phyloP scores from a whole-genome alignment of 2,329 filamentous ascomycete species.

The Cordyceps fumosorosea region DNA sequence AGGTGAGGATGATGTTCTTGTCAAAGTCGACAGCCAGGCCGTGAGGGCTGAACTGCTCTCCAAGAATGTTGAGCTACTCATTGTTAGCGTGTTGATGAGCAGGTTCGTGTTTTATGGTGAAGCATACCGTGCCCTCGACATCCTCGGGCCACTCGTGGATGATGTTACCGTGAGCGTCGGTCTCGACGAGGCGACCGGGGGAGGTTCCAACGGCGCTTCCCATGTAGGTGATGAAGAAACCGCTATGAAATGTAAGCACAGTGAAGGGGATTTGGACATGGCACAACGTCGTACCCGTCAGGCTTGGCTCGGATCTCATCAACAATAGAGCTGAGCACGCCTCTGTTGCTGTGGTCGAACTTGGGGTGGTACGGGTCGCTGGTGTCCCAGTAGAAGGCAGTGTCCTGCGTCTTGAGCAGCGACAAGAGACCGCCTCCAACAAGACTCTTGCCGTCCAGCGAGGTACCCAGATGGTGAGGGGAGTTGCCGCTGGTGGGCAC shows the following conservation, averaged over 20 bases:
- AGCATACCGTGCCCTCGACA: slow-evolving; percentile 33
- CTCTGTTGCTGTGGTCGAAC: slow-evolving; percentile 55
- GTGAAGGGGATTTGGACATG: background rate
- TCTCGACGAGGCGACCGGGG: slow-evolving; percentile 55
- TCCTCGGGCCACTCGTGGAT: slow-evolving; percentile 58
- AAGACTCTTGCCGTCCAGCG: slow-evolving; percentile 50
- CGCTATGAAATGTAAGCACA: slow-evolving; percentile 22
- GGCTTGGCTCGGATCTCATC: slow-evolving; percentile 60
- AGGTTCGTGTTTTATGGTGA: background rate
- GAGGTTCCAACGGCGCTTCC: slow-evolving; percentile 51
- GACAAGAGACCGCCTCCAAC: slow-evolving; percentile 52
- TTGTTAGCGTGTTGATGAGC: background rate
- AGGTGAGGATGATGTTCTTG: slow-evolving; percentile 51
- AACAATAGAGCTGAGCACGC: slow-evolving; percentile 50
- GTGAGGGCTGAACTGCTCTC: slow-evolving; percentile 55
- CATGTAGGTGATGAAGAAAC: slow-evolving; percentile 58
- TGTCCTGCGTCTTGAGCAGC: slow-evolving; percentile 54
- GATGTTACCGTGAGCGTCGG: slow-evolving; percentile 51
- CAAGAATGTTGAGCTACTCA: slow-evolving; percentile 44
- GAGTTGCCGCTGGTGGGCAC: slow-evolving; percentile 53
- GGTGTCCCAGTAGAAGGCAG: slow-evolving; percentile 56
- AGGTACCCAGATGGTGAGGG: slow-evolving; percentile 51
- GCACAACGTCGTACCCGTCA: slow-evolving; percentile 34
- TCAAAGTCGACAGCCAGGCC: slow-evolving; percentile 52
- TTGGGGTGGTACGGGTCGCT: slow-evolving; percentile 51